Evolutionary conservation across 768 basidiomycete genomes (phyloP).

Genomic region (Leucocoprinus leucothites): DNA sequence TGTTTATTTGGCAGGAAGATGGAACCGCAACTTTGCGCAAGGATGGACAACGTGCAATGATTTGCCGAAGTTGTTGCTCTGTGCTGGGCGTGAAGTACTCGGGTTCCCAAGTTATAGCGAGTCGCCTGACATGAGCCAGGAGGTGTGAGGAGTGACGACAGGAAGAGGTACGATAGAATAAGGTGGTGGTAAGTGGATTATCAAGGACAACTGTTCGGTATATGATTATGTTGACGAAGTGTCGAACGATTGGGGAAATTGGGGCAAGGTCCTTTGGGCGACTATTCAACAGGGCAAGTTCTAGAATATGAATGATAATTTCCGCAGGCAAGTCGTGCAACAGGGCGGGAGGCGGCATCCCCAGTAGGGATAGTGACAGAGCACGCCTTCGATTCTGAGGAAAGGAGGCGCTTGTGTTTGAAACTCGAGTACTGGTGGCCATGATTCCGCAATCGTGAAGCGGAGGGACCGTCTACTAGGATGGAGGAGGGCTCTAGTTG

Average conservation of each 20-base stretch:
- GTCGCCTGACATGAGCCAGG: conserved; percentile 29
- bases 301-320: conserved; percentile 33
- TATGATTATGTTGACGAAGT: conserved; percentile 30
- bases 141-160: conserved; percentile 24
- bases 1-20: conserved; percentile 18
- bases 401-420: not conserved
- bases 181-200: conserved; percentile 22
- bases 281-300: conserved; percentile 26
- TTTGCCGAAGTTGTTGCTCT: conserved; percentile 21
- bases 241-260: conserved; percentile 27
- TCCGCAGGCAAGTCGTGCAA: conserved; percentile 35
- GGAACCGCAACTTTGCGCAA: conserved; percentile 28
- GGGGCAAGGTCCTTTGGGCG: conserved; percentile 28
- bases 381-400: not conserved
- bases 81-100: conserved; percentile 13
- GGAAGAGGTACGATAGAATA: conserved; percentile 34
- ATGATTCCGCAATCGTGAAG: not conserved
- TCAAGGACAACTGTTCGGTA: conserved; percentile 38
- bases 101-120: conserved; percentile 31
- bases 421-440: not conserved
- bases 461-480: not conserved
- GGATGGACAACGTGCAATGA: conserved; percentile 32
- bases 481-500: not conserved
- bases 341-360: conserved; percentile 15
- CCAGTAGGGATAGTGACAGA: conserved; percentile 5